These are phyloP conservation scores for Phytophthora rubi DNA, from an alignment of 352 stramenopile genomes.

Conservation along the genomic window DNA sequence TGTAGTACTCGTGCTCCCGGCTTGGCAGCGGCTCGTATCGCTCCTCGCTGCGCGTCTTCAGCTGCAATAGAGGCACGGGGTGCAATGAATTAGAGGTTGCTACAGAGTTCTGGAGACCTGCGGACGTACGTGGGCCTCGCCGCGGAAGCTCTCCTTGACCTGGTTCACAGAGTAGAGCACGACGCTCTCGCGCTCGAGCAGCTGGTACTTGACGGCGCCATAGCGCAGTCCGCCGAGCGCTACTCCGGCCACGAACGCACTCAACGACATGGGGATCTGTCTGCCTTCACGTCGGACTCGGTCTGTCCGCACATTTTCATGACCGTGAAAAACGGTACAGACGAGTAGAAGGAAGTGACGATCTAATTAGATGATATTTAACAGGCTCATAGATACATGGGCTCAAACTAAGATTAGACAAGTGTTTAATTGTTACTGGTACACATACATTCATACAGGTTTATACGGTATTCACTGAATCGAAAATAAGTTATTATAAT, in stretches of 20 bases:
- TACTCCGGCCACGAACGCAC: slow-evolving; percentile 73
- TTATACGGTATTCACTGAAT: too few species aligned
- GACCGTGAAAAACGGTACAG: too few species aligned
- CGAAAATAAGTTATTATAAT: too few species aligned
- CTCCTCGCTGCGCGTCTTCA: slow-evolving; percentile 40
- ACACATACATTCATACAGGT: background rate
- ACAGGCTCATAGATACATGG: too few species aligned
- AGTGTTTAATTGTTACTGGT: background rate
- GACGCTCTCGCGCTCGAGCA: slow-evolving; percentile 72
- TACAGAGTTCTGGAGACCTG: background rate
- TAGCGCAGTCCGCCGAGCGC: slow-evolving; percentile 70
- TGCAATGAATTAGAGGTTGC: too few species aligned
- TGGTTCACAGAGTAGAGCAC: slow-evolving; percentile 72
- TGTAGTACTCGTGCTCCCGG: slow-evolving; percentile 87
- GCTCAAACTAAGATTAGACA: background rate
- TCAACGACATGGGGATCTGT: slow-evolving; percentile 59
- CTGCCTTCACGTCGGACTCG: slow-evolving; percentile 4
- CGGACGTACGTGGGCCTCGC: slow-evolving; percentile 30
- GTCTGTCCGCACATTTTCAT: slow-evolving; percentile 14
- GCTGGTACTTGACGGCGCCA: slow-evolving; percentile 70
- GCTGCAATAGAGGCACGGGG: slow-evolving; percentile 11
- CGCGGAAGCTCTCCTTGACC: slow-evolving; percentile 66
- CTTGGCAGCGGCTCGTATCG: slow-evolving; percentile 71
- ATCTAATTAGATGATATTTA: too few species aligned
- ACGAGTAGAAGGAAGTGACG: too few species aligned